Conservation (phyloP, 1,284 basidiomycete species). For the Rhizopogon parksii region DNA sequence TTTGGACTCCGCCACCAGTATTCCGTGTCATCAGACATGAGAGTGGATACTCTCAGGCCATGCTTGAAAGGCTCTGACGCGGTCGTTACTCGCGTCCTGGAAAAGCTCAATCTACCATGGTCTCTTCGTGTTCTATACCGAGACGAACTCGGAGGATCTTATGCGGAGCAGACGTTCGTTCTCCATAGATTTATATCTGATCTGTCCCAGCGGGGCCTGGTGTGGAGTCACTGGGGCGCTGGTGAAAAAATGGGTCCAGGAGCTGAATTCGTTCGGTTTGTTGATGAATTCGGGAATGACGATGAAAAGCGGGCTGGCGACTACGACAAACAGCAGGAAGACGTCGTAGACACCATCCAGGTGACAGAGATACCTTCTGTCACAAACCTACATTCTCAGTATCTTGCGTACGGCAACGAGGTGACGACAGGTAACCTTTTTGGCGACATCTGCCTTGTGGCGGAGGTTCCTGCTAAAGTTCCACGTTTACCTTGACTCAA, state of each 20-base stretch:
- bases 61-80: constrained; percentile 25
- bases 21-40: constrained; percentile 11
- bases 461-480: background rate
- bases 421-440: background rate
- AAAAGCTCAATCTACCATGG: constrained; percentile 7
- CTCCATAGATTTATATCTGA: background rate
- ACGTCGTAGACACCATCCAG: background rate
- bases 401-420: background rate
- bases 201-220: background rate
- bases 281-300: background rate
- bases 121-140: background rate
- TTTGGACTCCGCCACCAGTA: constrained; percentile 31
- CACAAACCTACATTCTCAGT: background rate
- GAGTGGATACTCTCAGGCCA: constrained; percentile 3
- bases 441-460: background rate
- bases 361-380: constrained; percentile 1
- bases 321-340: background rate
- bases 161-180: background rate
- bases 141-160: background rate
- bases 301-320: background rate
- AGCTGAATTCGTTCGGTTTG: background rate
- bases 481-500: background rate
- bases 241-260: background rate
- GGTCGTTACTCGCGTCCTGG: constrained; percentile 4
- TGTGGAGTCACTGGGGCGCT: background rate